These are phyloP conservation scores for Cutaneotrichosporon daszewskae DNA, from an alignment of 1,284 basidiomycete species.

Conservation along the genomic window DNA sequence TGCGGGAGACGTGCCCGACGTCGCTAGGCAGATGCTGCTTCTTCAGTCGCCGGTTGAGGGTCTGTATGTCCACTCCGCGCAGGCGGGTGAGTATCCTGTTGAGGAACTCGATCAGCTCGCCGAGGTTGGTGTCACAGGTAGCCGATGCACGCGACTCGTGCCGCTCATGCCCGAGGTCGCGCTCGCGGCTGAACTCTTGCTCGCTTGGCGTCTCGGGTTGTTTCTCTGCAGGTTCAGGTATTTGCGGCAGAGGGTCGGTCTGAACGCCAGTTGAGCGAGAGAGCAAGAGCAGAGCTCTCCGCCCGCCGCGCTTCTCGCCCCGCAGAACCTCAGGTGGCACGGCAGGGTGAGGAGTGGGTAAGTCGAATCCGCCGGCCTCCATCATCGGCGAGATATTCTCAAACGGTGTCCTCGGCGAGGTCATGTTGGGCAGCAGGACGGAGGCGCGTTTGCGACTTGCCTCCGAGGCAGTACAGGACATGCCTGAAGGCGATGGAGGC, in stretches of 20 bases:
- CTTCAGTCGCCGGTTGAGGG: slow-evolving; percentile 81
- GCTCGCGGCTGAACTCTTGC: neutral
- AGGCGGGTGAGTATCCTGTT: slow-evolving; percentile 63
- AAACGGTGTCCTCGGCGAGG: slow-evolving; percentile 8
- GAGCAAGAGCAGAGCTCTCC: slow-evolving; percentile 55
- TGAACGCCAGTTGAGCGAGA: slow-evolving; percentile 66
- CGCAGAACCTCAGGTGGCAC: neutral
- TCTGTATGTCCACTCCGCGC: slow-evolving; percentile 75
- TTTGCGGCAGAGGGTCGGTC: slow-evolving; percentile 53
- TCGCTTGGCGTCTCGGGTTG: neutral
- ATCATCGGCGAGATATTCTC: slow-evolving; percentile 2
- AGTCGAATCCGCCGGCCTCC: slow-evolving; percentile 1
- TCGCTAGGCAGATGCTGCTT: slow-evolving; percentile 81
- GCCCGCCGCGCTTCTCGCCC: slow-evolving; percentile 24
- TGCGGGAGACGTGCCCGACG: slow-evolving; percentile 77
- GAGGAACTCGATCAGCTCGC: slow-evolving; percentile 51
- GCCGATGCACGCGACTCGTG: neutral
- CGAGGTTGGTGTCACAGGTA: neutral
- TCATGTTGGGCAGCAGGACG: slow-evolving; percentile 18
- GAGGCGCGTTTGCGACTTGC: slow-evolving; percentile 36
- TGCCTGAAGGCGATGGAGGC: slow-evolving; percentile 25
- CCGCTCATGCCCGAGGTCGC: neutral
- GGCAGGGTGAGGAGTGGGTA: neutral
- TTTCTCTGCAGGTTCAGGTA: neutral
- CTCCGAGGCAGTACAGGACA: slow-evolving; percentile 24